phyloP scores from a whole-genome alignment of 108 stramenopile species.

The Phaeodactylum tricornutum region DNA sequence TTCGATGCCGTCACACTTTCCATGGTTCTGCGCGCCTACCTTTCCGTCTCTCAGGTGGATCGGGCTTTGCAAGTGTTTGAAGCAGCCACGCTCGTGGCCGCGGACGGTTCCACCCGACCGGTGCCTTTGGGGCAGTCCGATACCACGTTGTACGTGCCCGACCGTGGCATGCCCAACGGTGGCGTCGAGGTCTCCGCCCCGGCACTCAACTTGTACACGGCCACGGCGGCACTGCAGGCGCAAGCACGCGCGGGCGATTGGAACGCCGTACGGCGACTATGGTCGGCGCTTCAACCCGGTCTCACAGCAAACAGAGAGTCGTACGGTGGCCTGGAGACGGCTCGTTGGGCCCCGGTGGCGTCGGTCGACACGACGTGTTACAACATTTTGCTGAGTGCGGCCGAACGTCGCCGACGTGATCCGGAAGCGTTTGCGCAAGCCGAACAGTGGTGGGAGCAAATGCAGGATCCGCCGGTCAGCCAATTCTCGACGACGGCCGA shows the following conservation, averaged over 20 bases:
- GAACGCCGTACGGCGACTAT: constrained; percentile 39
- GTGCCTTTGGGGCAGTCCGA: constrained; percentile 10
- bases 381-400: constrained; percentile 72
- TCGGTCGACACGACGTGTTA: constrained; percentile 57
- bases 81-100: constrained; percentile 50
- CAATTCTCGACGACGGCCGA: constrained; percentile 11
- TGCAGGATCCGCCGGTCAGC: constrained; percentile 20
- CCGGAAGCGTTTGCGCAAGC: constrained; percentile 44
- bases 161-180: constrained; percentile 20
- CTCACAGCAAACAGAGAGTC: too few species aligned
- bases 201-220: constrained; percentile 64
- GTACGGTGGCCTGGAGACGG: constrained; percentile 40
- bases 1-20: constrained; percentile 66
- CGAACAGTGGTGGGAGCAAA: constrained; percentile 46
- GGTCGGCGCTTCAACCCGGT: constrained; percentile 70
- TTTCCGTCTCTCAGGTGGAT: constrained; percentile 44
- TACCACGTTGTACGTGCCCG: constrained; percentile 13
- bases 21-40: constrained; percentile 67
- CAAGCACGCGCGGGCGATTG: constrained; percentile 58
- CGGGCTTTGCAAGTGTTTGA: constrained; percentile 65
- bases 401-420: constrained; percentile 39
- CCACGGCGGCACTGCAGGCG: constrained; percentile 56
- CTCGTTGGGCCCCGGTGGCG: constrained; percentile 61
- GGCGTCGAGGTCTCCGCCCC: constrained; percentile 24
- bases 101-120: constrained; percentile 35